Evolutionary conservation across 2,329 filamentous ascomycete species (phyloP).

Genomic region (Eutypella sp.): DNA sequence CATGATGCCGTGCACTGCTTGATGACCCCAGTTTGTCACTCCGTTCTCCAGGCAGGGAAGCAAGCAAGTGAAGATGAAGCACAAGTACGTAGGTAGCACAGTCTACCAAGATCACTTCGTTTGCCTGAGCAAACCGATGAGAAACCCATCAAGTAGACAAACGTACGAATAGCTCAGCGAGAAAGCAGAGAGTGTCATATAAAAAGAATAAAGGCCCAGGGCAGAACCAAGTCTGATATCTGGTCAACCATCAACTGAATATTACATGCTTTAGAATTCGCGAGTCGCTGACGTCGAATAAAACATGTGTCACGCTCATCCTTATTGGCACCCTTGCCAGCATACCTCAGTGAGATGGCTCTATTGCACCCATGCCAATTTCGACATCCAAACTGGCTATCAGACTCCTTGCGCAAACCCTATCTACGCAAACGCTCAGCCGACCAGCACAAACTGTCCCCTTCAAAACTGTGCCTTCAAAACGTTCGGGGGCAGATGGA

Average conservation of each 20-base stretch:
- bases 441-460: conserved; percentile 40
- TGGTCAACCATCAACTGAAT: no score
- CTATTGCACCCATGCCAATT: conserved; percentile 45
- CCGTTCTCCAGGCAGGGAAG: no score
- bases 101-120: no score
- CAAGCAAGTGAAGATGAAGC: no score
- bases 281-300: conserved; percentile 2
- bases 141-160: no score
- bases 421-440: conserved; percentile 41
- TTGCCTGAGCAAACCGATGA: no score
- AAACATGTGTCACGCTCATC: conserved; percentile 51
- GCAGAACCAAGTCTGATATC: background rate
- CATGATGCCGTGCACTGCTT: no score
- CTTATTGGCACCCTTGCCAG: conserved; percentile 45
- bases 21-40: no score
- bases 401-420: conserved; percentile 45
- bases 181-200: background rate
- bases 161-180: no score
- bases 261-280: background rate
- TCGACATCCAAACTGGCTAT: conserved; percentile 46
- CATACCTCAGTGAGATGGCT: conserved; percentile 53
- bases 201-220: background rate
- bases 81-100: no score
- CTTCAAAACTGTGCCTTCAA: conserved; percentile 48
- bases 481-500: conserved; percentile 45